These are phyloP conservation scores for Silybum marianum DNA, from an alignment of 129 eudicot species.

Conservation along the genomic window DNA sequence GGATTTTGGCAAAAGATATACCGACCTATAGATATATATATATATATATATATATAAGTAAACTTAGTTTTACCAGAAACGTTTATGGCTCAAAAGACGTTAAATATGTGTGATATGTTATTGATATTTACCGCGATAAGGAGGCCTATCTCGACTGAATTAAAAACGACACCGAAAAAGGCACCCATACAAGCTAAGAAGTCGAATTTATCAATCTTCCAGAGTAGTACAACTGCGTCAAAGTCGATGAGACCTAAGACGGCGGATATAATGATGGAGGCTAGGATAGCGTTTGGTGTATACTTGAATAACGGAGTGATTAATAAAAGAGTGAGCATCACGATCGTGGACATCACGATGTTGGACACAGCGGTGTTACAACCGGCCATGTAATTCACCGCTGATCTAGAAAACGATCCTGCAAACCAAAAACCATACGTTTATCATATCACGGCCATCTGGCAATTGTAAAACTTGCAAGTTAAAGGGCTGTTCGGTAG, in stretches of 20 bases:
- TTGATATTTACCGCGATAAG: constrained; percentile 51
- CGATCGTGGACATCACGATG: constrained; percentile 66
- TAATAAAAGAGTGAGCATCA: constrained; percentile 49
- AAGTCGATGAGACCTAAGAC: constrained; percentile 61
- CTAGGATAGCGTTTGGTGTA: constrained; percentile 73
- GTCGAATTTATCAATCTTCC: constrained; percentile 76
- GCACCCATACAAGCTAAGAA: constrained; percentile 82
- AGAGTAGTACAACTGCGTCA: constrained; percentile 53
- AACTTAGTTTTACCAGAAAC: background rate
- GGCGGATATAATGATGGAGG: constrained; percentile 74
- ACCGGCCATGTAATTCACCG: constrained; percentile 74
- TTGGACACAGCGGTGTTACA: constrained; percentile 67
- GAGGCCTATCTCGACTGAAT: constrained; percentile 68
- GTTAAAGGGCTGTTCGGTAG: too few species aligned
- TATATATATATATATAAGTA: constrained; percentile 5
- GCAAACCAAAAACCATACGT: constrained; percentile 3
- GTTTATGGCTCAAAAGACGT: background rate
- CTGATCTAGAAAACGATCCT: constrained; percentile 74
- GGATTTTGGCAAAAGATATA: constrained; percentile 71
- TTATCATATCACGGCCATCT: background rate
- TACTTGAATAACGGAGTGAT: constrained; percentile 69
- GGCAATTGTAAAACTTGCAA: background rate
- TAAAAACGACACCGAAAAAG: constrained; percentile 64
- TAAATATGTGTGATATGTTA: background rate
- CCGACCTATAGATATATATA: constrained; percentile 45